Evolutionary conservation across 192 early-diverging fungal genomes (phyloP).

Genomic region (Glomus cerebriforme): DNA sequence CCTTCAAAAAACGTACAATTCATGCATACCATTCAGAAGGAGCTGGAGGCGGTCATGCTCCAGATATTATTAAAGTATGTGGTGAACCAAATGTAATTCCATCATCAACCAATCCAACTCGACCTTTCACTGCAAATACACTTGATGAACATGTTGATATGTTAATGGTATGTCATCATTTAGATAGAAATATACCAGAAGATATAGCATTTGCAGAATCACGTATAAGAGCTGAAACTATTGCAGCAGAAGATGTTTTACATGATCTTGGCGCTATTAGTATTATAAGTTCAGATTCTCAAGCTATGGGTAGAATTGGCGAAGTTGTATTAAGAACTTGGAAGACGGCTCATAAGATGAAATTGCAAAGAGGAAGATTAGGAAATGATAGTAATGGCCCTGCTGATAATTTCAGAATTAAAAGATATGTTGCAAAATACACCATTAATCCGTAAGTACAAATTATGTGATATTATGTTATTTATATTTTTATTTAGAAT

Average conservation of each 20-base stretch:
- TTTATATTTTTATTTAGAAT: not conserved
- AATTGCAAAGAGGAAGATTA: conserved; percentile 73
- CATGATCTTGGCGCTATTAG: conserved; percentile 94
- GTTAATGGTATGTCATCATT: conserved; percentile 98
- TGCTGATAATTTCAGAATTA: conserved; percentile 87
- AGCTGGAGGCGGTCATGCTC: conserved; percentile 94
- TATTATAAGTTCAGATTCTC: conserved; percentile 91
- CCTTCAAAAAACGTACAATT: conserved; percentile 89
- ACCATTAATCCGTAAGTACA: conserved; percentile 90
- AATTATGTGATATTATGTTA: not conserved
- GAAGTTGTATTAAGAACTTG: conserved; percentile 92
- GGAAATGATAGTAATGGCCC: conserved; percentile 47
- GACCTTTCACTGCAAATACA: conserved; percentile 94
- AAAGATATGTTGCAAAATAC: conserved; percentile 95
- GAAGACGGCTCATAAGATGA: conserved; percentile 97
- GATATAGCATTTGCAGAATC: conserved; percentile 97
- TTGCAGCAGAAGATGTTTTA: conserved; percentile 95
- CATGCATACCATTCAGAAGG: conserved; percentile 98
- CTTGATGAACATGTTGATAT: conserved; percentile 98
- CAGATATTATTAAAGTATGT: conserved; percentile 77
- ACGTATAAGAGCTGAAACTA: conserved; percentile 95
- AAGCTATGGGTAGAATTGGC: conserved; percentile 97
- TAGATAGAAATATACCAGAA: conserved; percentile 90
- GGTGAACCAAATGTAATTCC: conserved; percentile 88
- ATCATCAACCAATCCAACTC: conserved; percentile 93